Base-by-base conservation (phyloP, 441 rosid genomes). In the Eugenia klotzschiana region DNA sequence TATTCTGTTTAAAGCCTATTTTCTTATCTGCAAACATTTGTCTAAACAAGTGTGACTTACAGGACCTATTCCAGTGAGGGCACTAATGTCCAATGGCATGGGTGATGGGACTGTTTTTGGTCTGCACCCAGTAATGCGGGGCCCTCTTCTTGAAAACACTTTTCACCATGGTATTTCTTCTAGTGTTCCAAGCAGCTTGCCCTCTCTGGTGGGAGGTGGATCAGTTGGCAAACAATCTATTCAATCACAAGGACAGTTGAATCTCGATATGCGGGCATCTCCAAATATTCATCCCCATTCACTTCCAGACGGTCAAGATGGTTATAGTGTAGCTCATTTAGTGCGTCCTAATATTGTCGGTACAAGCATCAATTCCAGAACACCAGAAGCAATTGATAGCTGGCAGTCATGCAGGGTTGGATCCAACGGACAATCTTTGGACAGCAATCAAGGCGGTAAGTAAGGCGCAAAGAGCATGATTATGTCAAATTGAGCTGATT, bases 371-470 rank as follows among this genome's bases (percentile, higher is more conserved):
- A 91, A 85, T 83, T 85, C 84, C n/a, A 88, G 94, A 86, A 82
- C 94, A 73, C 89, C 90, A 29, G 98, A 91, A 84, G 95, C 92
- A 82, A 89, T 91, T 86, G 92, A 91, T 86, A 84, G 82, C 81
- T 90, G 91, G 87, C 92, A 91, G 81, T 86, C 88, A 84, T 92
- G 85, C 51, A 94, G 93, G 89, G 86, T 89, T 58, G 88, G 89
- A 83, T 87, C 92, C 46, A 93, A 94, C 82, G 93, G 95, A 64
- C 93, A 87, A 81, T 82, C 89, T 82, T 86, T 90, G 91, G 94
- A 94, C 82, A 90, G 90, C 84, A 91, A 86, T 82, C 92, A 94
- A 86, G 94, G 93, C 50, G 94, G 99, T 97, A 90, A 88, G 94
- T 91, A 64, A 64, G 43, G 43, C n/a, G 14, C 46, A 40, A 18